These are phyloP conservation scores for Digitaria exilis DNA, from an alignment of 202 grass and related monocot species.

Conservation along the genomic window DNA sequence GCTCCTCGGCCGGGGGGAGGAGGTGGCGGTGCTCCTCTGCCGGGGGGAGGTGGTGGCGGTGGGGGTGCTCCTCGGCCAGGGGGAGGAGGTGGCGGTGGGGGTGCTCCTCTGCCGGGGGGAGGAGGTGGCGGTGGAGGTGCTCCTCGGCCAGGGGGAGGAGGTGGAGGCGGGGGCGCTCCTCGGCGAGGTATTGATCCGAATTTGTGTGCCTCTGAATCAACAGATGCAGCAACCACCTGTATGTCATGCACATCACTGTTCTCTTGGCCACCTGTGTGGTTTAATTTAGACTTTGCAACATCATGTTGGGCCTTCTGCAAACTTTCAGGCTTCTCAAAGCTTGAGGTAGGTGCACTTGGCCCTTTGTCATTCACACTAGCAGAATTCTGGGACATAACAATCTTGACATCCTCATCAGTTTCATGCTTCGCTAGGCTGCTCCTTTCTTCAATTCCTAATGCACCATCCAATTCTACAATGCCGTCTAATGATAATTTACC, in stretches of 20 bases:
- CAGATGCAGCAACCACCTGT: conserved; percentile 65
- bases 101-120: neutral
- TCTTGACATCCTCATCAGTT: conserved; percentile 56
- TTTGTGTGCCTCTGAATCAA: conserved; percentile 49
- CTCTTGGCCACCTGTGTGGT: conserved; percentile 45
- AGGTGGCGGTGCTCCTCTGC: conserved; percentile 11
- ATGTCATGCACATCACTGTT: conserved; percentile 63
- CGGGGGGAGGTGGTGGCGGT: conserved; percentile 10
- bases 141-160: neutral
- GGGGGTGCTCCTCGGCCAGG: neutral
- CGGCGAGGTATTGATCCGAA: conserved; percentile 31
- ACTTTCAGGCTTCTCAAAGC: conserved; percentile 53
- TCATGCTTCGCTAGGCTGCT: conserved; percentile 21
- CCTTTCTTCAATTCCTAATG: conserved; percentile 34
- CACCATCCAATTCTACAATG: conserved; percentile 41
- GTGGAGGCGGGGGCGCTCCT: conserved; percentile 18
- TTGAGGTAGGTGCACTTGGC: conserved; percentile 25
- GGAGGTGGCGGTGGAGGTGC: conserved; percentile 31
- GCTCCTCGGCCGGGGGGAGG: neutral
- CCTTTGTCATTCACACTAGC: conserved; percentile 33
- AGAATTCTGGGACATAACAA: conserved; percentile 46
- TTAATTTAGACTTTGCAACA: conserved; percentile 45
- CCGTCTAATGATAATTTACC: conserved; percentile 45
- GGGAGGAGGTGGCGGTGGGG: conserved; percentile 35
- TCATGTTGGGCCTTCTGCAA: conserved; percentile 52